Percentiles rank a stretch among this genome's conserved stretches.
Evolutionary conservation across 768 basidiomycete species (phyloP).

Genomic region (Mycena pura): DNA sequence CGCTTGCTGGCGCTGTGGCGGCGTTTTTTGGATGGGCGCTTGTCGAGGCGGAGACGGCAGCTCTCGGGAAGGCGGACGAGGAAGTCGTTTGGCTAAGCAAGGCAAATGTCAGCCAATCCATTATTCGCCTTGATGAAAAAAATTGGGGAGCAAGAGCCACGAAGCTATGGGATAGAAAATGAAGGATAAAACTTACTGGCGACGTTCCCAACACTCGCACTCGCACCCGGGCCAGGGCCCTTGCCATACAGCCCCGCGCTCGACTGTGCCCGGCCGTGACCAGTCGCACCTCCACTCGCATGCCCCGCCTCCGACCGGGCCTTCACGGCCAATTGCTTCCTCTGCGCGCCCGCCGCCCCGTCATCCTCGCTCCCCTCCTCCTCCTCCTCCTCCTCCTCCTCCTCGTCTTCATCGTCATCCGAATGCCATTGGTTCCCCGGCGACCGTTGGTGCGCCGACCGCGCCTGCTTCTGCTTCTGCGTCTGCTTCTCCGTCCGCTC

Average conservation of each 20-base stretch:
- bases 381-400: not conserved
- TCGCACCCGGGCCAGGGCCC: not conserved
- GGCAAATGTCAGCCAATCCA: too few species aligned
- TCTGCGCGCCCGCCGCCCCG: not conserved
- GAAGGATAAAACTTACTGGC: not conserved
- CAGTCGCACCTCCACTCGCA: not conserved
- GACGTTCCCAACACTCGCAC: not conserved
- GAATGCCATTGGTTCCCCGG: not conserved
- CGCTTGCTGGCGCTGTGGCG: not conserved
- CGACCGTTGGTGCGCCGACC: not conserved
- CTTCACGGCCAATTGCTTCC: not conserved
- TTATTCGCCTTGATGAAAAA: too few species aligned
- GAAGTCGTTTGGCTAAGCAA: too few species aligned
- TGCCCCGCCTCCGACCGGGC: constrained; percentile 6
- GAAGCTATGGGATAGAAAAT: too few species aligned
- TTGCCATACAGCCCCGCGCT: constrained; percentile 11
- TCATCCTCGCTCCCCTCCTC: not conserved
- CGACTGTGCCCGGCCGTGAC: not conserved
- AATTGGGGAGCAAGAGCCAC: too few species aligned
- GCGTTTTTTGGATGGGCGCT: too few species aligned
- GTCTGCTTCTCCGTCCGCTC: not conserved
- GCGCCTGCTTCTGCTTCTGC: not conserved
- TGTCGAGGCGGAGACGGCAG: too few species aligned
- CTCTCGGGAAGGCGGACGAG: too few species aligned
- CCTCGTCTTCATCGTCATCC: not conserved